These are phyloP conservation scores for Aureobasidium sp. DNA, from an alignment of 2,329 filamentous ascomycete species.

Conservation along the genomic window DNA sequence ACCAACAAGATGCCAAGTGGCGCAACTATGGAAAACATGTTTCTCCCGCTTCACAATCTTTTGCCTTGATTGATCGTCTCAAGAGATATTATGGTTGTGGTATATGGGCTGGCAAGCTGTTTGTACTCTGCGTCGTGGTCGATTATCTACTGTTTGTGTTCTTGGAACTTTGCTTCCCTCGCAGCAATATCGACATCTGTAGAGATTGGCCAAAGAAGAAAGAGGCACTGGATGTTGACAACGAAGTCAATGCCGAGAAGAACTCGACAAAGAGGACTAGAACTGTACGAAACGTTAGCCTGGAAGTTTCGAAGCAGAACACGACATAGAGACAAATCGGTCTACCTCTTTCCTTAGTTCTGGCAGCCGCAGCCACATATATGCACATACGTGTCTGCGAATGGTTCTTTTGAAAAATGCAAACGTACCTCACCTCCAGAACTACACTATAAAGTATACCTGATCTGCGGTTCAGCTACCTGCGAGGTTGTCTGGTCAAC, in stretches of 20 bases:
- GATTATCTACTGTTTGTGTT: constrained; percentile 89
- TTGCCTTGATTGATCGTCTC: constrained; percentile 85
- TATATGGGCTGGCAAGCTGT: constrained; percentile 96
- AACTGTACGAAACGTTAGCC: neutral
- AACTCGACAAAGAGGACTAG: neutral
- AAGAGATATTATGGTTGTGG: constrained; percentile 98
- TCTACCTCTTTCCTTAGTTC: neutral
- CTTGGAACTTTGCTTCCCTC: constrained; percentile 78
- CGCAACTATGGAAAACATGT: constrained; percentile 58
- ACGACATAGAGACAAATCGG: neutral
- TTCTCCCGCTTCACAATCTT: constrained; percentile 52
- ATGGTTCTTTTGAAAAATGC: neutral
- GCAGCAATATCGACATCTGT: constrained; percentile 80
- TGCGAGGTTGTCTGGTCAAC: too few species aligned
- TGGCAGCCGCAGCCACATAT: neutral
- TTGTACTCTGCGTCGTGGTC: constrained; percentile 87
- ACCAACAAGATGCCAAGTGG: constrained; percentile 41
- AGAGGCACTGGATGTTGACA: neutral
- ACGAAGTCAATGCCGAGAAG: neutral
- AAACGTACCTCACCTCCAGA: neutral
- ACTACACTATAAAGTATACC: neutral
- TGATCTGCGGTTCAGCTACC: neutral
- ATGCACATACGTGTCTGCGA: neutral
- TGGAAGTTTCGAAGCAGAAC: neutral
- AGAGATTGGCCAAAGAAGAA: constrained; percentile 83